These are phyloP conservation scores for Davidsoniella eucalypti DNA, from an alignment of 2,329 filamentous ascomycete species.

Conservation along the genomic window DNA sequence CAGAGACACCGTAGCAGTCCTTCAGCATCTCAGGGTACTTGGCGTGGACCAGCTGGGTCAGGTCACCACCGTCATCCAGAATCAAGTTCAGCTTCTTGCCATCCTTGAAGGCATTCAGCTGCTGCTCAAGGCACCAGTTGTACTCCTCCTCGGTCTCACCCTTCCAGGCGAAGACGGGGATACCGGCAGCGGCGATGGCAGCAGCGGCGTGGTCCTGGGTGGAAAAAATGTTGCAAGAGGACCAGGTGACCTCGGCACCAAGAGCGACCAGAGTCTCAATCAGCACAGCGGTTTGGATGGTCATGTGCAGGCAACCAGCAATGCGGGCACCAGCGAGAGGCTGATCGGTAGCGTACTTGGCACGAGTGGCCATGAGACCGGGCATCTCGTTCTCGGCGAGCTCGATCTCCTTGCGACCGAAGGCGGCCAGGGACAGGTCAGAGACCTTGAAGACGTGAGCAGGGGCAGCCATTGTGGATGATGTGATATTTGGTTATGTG, in stretches of 20 bases:
- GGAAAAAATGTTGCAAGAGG: slow-evolving; percentile 99
- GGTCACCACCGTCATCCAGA: slow-evolving; percentile 94
- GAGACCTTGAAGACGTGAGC: slow-evolving; percentile 95
- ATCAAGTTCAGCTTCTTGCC: slow-evolving; percentile 95
- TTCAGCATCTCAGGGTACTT: slow-evolving; percentile 99
- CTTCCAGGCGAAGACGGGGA: slow-evolving; percentile 68
- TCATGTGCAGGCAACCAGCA: slow-evolving; percentile 98
- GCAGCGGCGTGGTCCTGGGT: slow-evolving; percentile 97
- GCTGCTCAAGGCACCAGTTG: slow-evolving; percentile 98
- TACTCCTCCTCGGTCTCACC: slow-evolving; percentile 99
- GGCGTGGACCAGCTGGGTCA: slow-evolving; percentile 87
- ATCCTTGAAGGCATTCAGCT: slow-evolving; percentile 92
- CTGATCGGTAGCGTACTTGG: slow-evolving; percentile 84
- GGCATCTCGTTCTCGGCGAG: slow-evolving; percentile 95
- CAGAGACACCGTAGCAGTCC: slow-evolving; percentile 94
- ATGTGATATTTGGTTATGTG: slow-evolving; percentile 13
- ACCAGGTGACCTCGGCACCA: slow-evolving; percentile 97
- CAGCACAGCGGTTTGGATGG: slow-evolving; percentile 97
- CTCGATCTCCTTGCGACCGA: slow-evolving; percentile 98
- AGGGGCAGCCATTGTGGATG: slow-evolving; percentile 51
- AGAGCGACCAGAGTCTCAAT: slow-evolving; percentile 94
- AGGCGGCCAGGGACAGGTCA: slow-evolving; percentile 92
- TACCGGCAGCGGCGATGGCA: slow-evolving; percentile 84
- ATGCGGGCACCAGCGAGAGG: slow-evolving; percentile 89
- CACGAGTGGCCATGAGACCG: slow-evolving; percentile 87